Evolutionary conservation across 768 basidiomycete genomes (phyloP), one percentile per base, ranked within the genome.

Genomic region (Suillus weaverae): DNA sequence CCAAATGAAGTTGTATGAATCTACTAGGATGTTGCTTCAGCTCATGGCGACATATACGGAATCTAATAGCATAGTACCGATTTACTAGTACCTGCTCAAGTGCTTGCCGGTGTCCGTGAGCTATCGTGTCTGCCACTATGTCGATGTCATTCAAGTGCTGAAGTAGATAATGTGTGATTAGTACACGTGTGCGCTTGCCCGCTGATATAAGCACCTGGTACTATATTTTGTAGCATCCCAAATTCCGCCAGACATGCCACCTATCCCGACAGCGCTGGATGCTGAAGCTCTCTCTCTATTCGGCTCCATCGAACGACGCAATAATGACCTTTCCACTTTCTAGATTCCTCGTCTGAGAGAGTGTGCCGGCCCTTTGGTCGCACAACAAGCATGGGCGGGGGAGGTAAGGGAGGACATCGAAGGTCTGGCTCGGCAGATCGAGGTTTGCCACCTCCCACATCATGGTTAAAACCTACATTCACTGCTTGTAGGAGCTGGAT

Each of bases 321-420:
- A 86, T 65, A 82, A 76, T 3, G 92, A 95, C 76, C 73, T 97
- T 8, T 69, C 80, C 5, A 80, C 87, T 16, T 87, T 87, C 69
- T 91, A 94, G 74, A 82, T 97, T 38, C 91, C 94, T 1, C 85
- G 90, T 3, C 80, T 97, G 60, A 81, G 83, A 10, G 71, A 79
- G 61, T 96, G 92, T 74, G 79, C 76, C 9, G 93, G 91, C 0
- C 89, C 94, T 1, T 78, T 92, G 9, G 73, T 82, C 0, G 71
- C 85, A 3, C 95, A 97, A 69, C 89, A 94, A 72, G 84, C 86
- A 56, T 81, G 90, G 62, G 87, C 87, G 1, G 86, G 85, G 5
- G 93, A 95, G 71, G 74, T 95, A 64, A 81, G 92, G 35, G 89
- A 90, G 62, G 94, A 95, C 71, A 76, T 94, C 18, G 88, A 88